A percentile compares a stretch with the other conserved stretches of the same genome.
Evolutionary conservation across 202 grass and related monocot genomes (phyloP).

Genomic region (Zoysia matrella): DNA sequence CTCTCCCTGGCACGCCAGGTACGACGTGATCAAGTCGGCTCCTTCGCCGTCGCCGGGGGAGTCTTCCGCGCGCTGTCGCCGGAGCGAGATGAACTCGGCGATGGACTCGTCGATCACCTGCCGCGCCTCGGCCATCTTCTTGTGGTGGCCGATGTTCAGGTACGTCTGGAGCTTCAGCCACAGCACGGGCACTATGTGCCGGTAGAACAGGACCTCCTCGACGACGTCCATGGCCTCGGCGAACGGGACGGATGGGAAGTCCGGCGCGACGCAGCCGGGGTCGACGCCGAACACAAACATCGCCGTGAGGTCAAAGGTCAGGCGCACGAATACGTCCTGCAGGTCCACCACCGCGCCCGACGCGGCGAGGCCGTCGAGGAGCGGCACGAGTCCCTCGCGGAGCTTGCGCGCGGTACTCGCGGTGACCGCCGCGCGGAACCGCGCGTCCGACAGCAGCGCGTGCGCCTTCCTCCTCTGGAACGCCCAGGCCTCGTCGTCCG

Average conservation of each 20-base stretch:
- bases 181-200: constrained; percentile 49
- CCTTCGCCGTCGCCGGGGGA: neutral
- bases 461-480: constrained; percentile 73
- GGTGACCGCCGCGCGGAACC: constrained; percentile 56
- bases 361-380: constrained; percentile 51
- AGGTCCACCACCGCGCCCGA: constrained; percentile 45
- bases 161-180: constrained; percentile 52
- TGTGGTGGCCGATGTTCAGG: constrained; percentile 52
- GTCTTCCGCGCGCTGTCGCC: constrained; percentile 20
- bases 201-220: constrained; percentile 80
- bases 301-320: constrained; percentile 79
- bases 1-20: constrained; percentile 59
- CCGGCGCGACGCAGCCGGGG: constrained; percentile 63
- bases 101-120: constrained; percentile 58
- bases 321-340: constrained; percentile 82
- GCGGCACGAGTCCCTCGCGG: constrained; percentile 47
- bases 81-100: constrained; percentile 43
- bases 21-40: constrained; percentile 55
- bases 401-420: constrained; percentile 60
- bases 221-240: constrained; percentile 70
- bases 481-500: constrained; percentile 70
- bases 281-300: constrained; percentile 77
- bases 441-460: constrained; percentile 43
- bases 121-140: constrained; percentile 51
- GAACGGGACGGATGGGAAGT: constrained; percentile 63